Conservation (phyloP, 2,329 filamentous ascomycete species). For the Fusarium foetens region DNA sequence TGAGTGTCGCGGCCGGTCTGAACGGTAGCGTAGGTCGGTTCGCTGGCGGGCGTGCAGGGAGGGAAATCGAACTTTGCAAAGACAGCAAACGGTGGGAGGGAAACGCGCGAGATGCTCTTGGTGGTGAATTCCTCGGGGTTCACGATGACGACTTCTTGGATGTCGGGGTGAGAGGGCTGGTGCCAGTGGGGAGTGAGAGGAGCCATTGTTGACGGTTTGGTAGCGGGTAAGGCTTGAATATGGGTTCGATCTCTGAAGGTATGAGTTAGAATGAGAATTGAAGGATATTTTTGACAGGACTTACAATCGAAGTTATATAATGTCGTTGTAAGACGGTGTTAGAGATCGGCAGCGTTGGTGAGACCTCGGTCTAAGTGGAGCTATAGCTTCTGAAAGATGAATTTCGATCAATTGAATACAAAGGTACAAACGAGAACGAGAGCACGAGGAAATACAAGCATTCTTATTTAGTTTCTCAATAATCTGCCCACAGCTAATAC, state of each 20-base stretch:
- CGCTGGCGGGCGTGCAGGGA: conserved; percentile 64
- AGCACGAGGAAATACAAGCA: conserved; percentile 10
- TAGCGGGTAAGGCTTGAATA: conserved; percentile 7
- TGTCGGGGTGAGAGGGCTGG: conserved; percentile 68
- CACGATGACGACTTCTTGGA: conserved; percentile 65
- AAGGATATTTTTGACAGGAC: not conserved
- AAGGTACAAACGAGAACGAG: not conserved
- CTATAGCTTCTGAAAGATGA: conserved; percentile 13
- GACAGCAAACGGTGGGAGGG: conserved; percentile 69
- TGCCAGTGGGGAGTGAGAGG: conserved; percentile 68
- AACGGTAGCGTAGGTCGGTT: conserved; percentile 72
- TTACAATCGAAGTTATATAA: not conserved
- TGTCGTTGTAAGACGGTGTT: not conserved
- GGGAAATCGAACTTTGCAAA: conserved; percentile 75
- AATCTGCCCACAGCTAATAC: not conserved
- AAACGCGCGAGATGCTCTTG: conserved; percentile 66
- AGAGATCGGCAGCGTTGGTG: not conserved
- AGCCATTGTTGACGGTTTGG: conserved; percentile 54
- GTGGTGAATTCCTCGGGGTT: conserved; percentile 66
- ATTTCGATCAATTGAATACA: not conserved
- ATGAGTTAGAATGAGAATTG: not conserved
- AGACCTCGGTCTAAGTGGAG: conserved; percentile 30
- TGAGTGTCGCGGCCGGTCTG: conserved; percentile 67
- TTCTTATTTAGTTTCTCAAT: conserved; percentile 31
- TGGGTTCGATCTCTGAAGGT: not conserved